These are phyloP conservation scores for Ensete glaucum DNA, from an alignment of 176 grass and related monocot species.

Conservation along the genomic window DNA sequence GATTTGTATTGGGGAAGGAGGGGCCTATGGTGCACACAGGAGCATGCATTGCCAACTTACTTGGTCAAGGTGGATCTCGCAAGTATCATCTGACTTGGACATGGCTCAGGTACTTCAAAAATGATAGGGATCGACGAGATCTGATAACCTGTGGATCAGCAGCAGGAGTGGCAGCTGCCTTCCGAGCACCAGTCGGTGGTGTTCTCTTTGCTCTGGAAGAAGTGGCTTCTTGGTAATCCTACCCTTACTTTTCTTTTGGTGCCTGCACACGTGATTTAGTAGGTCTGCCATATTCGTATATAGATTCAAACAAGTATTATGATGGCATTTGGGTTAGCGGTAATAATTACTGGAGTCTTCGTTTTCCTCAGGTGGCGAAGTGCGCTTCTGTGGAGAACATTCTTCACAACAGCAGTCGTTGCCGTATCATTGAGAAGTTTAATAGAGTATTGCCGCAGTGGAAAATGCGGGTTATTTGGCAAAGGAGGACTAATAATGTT, in stretches of 20 bases:
- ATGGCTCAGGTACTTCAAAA: slow-evolving; percentile 87
- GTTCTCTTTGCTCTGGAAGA: slow-evolving; percentile 98
- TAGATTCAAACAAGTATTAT: too few species aligned
- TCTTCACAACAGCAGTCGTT: slow-evolving; percentile 94
- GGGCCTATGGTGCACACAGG: slow-evolving; percentile 98
- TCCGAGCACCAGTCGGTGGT: slow-evolving; percentile 85
- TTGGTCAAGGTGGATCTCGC: slow-evolving; percentile 85
- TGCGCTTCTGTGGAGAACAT: slow-evolving; percentile 89
- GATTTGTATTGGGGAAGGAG: slow-evolving; percentile 93
- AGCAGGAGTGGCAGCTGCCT: slow-evolving; percentile 88
- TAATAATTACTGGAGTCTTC: background rate
- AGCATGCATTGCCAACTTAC: slow-evolving; percentile 86
- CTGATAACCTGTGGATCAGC: slow-evolving; percentile 89
- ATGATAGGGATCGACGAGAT: slow-evolving; percentile 78
- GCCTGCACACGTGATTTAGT: background rate
- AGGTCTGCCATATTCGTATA: background rate
- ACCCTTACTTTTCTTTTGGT: background rate
- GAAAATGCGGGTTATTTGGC: slow-evolving; percentile 85
- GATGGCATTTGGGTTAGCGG: too few species aligned
- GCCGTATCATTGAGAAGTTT: slow-evolving; percentile 64
- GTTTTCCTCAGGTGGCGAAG: slow-evolving; percentile 77
- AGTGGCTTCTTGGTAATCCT: slow-evolving; percentile 78
- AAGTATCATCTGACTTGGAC: slow-evolving; percentile 92
- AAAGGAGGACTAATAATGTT: slow-evolving; percentile 96
- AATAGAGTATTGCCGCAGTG: slow-evolving; percentile 57